phyloP scores from a whole-genome alignment of 305 asterid genomes.

The Withania somnifera region DNA sequence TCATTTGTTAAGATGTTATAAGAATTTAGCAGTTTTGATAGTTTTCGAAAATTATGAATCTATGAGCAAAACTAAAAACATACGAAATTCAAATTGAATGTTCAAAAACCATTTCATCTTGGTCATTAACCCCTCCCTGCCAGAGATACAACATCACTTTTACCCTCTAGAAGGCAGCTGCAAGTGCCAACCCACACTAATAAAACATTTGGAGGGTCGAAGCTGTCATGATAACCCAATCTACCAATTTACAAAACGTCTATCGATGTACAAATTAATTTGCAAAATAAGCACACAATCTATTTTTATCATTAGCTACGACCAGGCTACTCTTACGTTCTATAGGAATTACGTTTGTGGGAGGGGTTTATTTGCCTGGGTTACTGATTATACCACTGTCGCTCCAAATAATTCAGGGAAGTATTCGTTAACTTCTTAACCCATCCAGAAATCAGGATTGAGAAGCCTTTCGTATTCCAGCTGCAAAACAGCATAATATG shows the following conservation, averaged over 20 bases:
- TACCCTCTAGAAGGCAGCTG: not conserved
- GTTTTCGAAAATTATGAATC: too few relatives aligned
- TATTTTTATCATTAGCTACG: not conserved
- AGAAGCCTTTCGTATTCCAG: slow-evolving; percentile 2
- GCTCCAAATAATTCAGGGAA: slow-evolving; percentile 1
- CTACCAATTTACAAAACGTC: not conserved
- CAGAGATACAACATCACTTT: not conserved
- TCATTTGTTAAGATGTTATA: too few relatives aligned
- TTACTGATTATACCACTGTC: not conserved
- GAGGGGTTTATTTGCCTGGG: not conserved
- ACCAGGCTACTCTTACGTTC: not conserved
- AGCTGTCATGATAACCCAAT: not conserved
- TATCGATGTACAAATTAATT: not conserved
- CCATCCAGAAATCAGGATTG: slow-evolving; percentile 3
- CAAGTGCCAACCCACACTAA: not conserved
- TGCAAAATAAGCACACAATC: not conserved
- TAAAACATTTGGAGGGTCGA: not conserved
- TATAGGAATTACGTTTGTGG: not conserved
- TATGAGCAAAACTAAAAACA: too few relatives aligned
- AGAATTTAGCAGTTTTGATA: too few relatives aligned
- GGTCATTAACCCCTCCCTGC: not conserved
- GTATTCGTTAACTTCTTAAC: not conserved
- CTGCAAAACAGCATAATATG: not conserved
- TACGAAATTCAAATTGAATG: too few relatives aligned
- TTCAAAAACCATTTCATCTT: too few relatives aligned